Evolutionary conservation across 179 eudicot species (phyloP), one percentile per base, ranked within the genome.

Genomic region (Camellia oleifera): DNA sequence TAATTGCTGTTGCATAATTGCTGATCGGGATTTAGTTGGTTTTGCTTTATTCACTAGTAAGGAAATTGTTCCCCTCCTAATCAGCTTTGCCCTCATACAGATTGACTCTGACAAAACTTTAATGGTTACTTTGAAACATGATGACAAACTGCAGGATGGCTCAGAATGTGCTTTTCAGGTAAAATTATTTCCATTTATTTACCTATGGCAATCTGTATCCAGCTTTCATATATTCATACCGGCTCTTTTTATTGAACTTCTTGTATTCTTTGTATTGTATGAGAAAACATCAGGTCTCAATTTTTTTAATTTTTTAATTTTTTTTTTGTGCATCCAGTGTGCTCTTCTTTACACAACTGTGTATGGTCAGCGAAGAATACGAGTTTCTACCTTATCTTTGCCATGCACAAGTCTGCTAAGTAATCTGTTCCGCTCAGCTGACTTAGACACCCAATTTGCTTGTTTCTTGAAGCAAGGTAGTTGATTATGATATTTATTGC

Each of bases 311-410:
- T 66, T 45, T 78, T 79, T 20, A 20, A 20, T 32, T 32, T 32
- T 32, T 32, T 32, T 32, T 32, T 82, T 84, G 17, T 76, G 40
- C 82, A 13, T 85, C 42, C 80, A 95, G 97, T 95, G 97, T 78
- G 98, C 98, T 60, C 92, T 95, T 84, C 92, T 95, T 45, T 95
- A 95, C 86, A 95, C 98, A 73, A 95, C 97, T 53, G 87, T 95
- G 7, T 86, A 89, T 82, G 97, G 98, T 73, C 92, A 95, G 87
- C 88, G 98, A 89, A 90, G 95, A 92, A 95, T 95, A 63, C 86
- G 98, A 66, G 92, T 95, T 77, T 93, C 91, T 79, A 95, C 90
- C 26, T 87, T 95, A 78, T 93, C 97, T 79, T 88, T 95, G 77
- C 93, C 98, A 14, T 93, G 98, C 87, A 92, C 97, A 65, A 91